phyloP scores from a whole-genome alignment of 352 stramenopile species.

The Albugo laibachii region DNA sequence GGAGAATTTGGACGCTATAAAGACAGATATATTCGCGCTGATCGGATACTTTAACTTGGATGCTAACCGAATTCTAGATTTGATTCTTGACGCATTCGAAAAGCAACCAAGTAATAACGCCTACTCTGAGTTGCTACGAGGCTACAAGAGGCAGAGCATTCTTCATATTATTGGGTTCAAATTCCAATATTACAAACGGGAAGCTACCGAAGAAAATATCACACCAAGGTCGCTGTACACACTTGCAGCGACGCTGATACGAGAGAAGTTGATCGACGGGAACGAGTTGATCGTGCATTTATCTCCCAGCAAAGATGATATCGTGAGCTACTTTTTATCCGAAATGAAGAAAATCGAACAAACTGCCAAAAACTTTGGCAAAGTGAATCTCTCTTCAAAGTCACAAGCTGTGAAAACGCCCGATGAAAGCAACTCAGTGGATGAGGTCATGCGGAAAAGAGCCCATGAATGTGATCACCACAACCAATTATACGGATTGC shows the following conservation, averaged over 20 bases:
- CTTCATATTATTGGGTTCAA: slow-evolving; percentile 87
- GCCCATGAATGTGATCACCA: slow-evolving; percentile 16
- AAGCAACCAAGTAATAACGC: slow-evolving; percentile 60
- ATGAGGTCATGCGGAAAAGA: slow-evolving; percentile 10
- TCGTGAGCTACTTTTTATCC: slow-evolving; percentile 19
- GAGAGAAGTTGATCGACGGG: slow-evolving; percentile 55
- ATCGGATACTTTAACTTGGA: slow-evolving; percentile 91
- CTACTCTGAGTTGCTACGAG: slow-evolving; percentile 40
- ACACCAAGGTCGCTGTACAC: slow-evolving; percentile 65
- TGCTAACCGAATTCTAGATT: slow-evolving; percentile 88
- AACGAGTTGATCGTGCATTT: slow-evolving; percentile 66
- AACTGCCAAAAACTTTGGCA: slow-evolving; percentile 40
- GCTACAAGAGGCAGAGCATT: slow-evolving; percentile 64
- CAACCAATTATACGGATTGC: slow-evolving; percentile 69
- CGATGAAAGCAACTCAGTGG: slow-evolving; percentile 7
- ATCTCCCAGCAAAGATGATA: slow-evolving; percentile 37
- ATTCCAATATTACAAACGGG: slow-evolving; percentile 79
- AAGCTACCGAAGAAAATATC: slow-evolving; percentile 8
- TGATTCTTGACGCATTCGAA: slow-evolving; percentile 86
- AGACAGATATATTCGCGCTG: slow-evolving; percentile 49
- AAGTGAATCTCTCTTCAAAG: slow-evolving; percentile 47
- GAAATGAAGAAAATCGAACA: slow-evolving; percentile 26
- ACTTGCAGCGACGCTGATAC: slow-evolving; percentile 71
- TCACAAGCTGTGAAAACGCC: slow-evolving; percentile 1
- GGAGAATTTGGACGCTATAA: slow-evolving; percentile 38